Percentiles rank a stretch among this genome's conserved stretches.
Conservation (phyloP, 352 stramenopile genomes). For the Achlya hypogyna region DNA sequence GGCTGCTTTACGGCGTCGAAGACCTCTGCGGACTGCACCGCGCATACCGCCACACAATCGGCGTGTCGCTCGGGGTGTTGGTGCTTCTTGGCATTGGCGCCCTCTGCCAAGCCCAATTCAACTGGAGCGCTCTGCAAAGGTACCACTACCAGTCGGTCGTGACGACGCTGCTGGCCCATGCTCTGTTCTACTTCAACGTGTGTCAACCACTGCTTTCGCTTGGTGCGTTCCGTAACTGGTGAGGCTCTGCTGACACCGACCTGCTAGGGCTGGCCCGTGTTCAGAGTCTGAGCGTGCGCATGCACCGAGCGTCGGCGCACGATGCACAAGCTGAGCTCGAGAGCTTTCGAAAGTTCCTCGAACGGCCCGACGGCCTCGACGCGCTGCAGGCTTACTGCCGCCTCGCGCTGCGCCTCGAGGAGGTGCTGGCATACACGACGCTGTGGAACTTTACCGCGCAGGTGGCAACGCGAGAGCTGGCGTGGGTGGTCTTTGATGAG, state of each 20-base stretch:
- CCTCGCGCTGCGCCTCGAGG: constrained; percentile 4
- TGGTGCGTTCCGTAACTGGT: neutral
- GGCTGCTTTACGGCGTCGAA: neutral
- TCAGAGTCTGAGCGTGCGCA: too few species aligned
- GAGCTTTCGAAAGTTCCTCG: neutral
- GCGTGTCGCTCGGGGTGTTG: neutral
- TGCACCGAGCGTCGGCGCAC: too few species aligned
- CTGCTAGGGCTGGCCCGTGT: too few species aligned
- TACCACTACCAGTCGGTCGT: neutral
- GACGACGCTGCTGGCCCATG: neutral
- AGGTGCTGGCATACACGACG: neutral
- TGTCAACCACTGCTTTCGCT: neutral
- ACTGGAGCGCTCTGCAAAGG: neutral
- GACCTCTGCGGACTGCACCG: neutral
- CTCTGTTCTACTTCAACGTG: neutral
- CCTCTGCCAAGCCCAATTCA: neutral
- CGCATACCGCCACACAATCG: neutral
- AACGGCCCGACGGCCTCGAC: neutral
- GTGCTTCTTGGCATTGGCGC: neutral
- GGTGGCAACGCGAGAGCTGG: neutral
- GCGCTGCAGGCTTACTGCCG: constrained; percentile 1
- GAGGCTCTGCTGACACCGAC: too few species aligned
- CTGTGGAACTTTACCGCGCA: neutral
- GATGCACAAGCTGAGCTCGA: neutral
- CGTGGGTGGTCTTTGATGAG: neutral